Evolutionary conservation across 345 rosid species (phyloP).

Genomic region (Murraya koenigii): DNA sequence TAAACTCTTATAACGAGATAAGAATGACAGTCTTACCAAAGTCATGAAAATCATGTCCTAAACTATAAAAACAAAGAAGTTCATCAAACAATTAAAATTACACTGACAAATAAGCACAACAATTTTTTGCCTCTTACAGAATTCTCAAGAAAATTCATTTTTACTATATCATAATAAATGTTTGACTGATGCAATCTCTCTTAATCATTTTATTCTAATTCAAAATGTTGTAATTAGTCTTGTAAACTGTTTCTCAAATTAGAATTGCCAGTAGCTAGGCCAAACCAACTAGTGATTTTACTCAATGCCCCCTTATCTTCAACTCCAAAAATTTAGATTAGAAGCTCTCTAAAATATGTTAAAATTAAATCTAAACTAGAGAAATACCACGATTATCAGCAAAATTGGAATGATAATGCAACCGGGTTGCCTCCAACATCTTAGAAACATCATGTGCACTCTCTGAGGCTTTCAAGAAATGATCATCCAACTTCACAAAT

Average conservation of each 20-base stretch:
- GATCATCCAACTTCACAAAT: slow-evolving; percentile 76
- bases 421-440: slow-evolving; percentile 90
- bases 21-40: neutral
- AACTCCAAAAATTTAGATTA: neutral
- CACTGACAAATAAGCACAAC: neutral
- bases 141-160: neutral
- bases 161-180: neutral
- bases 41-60: neutral
- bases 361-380: neutral
- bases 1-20: neutral
- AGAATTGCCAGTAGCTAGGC: neutral
- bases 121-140: neutral
- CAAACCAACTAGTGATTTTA: slow-evolving; percentile 3
- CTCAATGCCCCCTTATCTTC: neutral
- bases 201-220: neutral
- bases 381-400: slow-evolving; percentile 84
- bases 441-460: slow-evolving; percentile 92
- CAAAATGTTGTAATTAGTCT: neutral
- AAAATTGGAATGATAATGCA: slow-evolving; percentile 98
- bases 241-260: neutral
- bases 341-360: neutral
- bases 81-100: neutral
- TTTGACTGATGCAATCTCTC: neutral
- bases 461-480: slow-evolving; percentile 83
- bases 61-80: neutral